Conservation (phyloP, 345 rosid species). For the Viola odorata region DNA sequence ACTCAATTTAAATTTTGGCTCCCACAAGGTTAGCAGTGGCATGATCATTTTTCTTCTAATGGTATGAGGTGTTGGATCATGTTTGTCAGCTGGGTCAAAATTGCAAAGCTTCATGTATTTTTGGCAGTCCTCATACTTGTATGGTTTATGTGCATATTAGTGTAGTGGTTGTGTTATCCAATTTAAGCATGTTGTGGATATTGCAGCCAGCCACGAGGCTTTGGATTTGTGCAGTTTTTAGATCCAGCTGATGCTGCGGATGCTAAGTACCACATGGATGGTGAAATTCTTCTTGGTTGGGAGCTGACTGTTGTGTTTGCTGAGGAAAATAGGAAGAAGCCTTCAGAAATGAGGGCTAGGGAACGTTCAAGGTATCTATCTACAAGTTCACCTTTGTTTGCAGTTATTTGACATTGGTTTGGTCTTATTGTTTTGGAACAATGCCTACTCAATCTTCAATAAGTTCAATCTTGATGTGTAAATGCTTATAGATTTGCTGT, state of each 20-base stretch:
- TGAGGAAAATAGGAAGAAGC: slow-evolving; percentile 86
- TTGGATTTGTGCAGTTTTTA: slow-evolving; percentile 81
- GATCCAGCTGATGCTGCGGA: slow-evolving; percentile 90
- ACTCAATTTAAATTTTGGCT: slow-evolving; percentile 40
- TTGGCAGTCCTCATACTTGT: slow-evolving; percentile 15
- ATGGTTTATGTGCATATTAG: background rate
- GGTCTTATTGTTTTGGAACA: background rate
- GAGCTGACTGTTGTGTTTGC: slow-evolving; percentile 81
- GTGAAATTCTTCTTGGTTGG: slow-evolving; percentile 68
- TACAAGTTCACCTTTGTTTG: background rate
- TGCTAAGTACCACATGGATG: slow-evolving; percentile 83
- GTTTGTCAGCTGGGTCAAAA: slow-evolving; percentile 13
- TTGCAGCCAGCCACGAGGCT: slow-evolving; percentile 83
- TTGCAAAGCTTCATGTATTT: slow-evolving; percentile 4
- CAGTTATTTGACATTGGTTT: background rate
- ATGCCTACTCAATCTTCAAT: background rate
- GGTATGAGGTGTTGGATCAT: slow-evolving; percentile 21
- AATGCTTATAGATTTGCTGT: background rate
- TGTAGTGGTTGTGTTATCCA: too few species aligned
- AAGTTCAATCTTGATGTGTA: background rate
- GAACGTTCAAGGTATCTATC: slow-evolving; percentile 47
- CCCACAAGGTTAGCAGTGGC: slow-evolving; percentile 59
- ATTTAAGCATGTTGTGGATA: background rate
- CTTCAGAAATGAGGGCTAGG: slow-evolving; percentile 85
- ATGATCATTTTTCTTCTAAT: slow-evolving; percentile 32